Evolutionary conservation across 371 early-diverging fungal genomes (phyloP).

Genomic region (Mucor velutinosus): DNA sequence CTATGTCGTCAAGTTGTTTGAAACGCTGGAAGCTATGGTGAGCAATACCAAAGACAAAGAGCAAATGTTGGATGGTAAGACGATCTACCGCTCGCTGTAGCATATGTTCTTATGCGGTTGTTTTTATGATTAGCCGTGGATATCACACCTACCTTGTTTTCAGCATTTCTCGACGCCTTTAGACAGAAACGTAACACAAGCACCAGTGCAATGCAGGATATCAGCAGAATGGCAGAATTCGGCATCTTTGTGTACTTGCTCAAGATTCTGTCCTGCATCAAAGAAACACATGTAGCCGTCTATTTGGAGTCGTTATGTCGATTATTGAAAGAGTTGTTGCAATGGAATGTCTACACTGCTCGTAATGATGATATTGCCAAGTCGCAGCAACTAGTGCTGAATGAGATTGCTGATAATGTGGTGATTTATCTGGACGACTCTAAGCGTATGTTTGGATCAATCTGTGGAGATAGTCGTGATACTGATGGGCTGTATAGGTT

Average conservation of each 20-base stretch:
- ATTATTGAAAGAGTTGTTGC: constrained; percentile 29
- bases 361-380: constrained; percentile 42
- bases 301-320: constrained; percentile 24
- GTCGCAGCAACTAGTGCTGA: constrained; percentile 23
- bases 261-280: constrained; percentile 10
- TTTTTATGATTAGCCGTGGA: constrained; percentile 22
- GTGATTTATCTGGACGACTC: constrained; percentile 20
- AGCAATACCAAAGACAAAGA: constrained; percentile 10
- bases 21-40: constrained; percentile 27
- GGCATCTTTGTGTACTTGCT: constrained; percentile 37
- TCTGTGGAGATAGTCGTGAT: neutral
- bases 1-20: constrained; percentile 45
- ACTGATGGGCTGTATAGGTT: constrained; percentile 3
- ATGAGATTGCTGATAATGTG: constrained; percentile 21
- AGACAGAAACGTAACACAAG: constrained; percentile 35
- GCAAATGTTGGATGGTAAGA: constrained; percentile 34
- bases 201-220: constrained; percentile 32
- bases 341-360: constrained; percentile 34
- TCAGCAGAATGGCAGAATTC: constrained; percentile 40
- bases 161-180: constrained; percentile 30
- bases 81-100: neutral
- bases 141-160: constrained; percentile 31
- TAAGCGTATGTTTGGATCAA: constrained; percentile 11
- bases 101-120: neutral
- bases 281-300: neutral